Evolutionary conservation across 164 flowering plant species (phyloP), one percentile per base, ranked within the genome.

Genomic region (Paratinospora sagittata): DNA sequence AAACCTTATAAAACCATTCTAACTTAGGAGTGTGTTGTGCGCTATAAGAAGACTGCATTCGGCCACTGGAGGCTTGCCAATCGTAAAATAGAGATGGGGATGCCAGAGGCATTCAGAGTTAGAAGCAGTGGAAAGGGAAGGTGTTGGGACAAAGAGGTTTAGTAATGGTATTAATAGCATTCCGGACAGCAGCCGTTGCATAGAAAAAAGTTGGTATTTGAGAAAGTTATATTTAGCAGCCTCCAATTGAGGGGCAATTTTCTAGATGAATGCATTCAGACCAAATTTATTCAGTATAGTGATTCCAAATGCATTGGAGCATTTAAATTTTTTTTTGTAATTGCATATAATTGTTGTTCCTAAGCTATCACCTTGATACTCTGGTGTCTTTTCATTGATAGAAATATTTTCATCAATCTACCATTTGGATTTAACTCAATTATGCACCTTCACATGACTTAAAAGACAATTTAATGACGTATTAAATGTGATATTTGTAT

Each of bases 221-320:
- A n/a, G n/a, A n/a, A n/a, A n/a, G n/a, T 60, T 24, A 12, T 27
- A 62, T 62, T 62, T n/a, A n/a, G n/a, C 17, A 26, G 65, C 65
- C 65, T 62, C 65, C 65, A 62, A 62, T 27, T 62, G 65, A 62
- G 65, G 58, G 21, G n/a, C 58, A 52, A 2, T 52, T 52, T 52
- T 17, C 16, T 52, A 52, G 58, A 52, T 16, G n/a, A 16, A 52
- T 8, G 3, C n/a, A 2, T 52, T 52, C 6, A 16, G 58, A 52
- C 58, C 58, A 16, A 39, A 16, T 52, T 52, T 52, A 52, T 52
- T 52, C n/a, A 19, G 58, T 52, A 52, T 52, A 52, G 58, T 52
- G 58, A 19, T 52, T 52, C 1, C 58, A 52, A 16, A 52, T 16
- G 58, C 58, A 2, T 52, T 52, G 19, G 16, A 16, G 14, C 58